These are phyloP conservation scores for Tilletiopsis washingtonensis DNA, from an alignment of 1,284 basidiomycete species.

Conservation along the genomic window DNA sequence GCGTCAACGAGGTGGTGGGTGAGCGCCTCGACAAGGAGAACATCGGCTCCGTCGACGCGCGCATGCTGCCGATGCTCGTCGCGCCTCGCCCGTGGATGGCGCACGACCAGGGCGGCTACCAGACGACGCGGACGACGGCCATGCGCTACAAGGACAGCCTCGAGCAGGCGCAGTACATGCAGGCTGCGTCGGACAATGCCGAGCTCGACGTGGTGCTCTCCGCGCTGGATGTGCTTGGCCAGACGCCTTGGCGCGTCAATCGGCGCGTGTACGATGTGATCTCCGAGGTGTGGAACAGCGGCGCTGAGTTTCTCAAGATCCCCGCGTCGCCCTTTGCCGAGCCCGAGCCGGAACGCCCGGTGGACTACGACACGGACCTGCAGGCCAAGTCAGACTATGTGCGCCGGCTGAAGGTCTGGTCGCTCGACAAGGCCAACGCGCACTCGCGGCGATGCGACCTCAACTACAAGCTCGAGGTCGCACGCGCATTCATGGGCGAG, in stretches of 20 bases:
- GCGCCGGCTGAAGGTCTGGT: slow-evolving; percentile 57
- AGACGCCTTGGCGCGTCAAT: slow-evolving; percentile 88
- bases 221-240: slow-evolving; percentile 80
- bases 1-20: slow-evolving; percentile 72
- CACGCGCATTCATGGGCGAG: slow-evolving; percentile 77
- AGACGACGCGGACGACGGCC: slow-evolving; percentile 48
- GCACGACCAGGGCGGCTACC: slow-evolving; percentile 74
- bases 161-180: slow-evolving; percentile 77
- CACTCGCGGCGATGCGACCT: slow-evolving; percentile 87
- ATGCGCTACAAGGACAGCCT: slow-evolving; percentile 90
- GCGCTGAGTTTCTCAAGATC: slow-evolving; percentile 50
- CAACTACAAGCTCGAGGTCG: slow-evolving; percentile 97
- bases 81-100: slow-evolving; percentile 79
- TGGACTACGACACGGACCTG: slow-evolving; percentile 61
- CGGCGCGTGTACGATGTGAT: slow-evolving; percentile 65
- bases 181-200: slow-evolving; percentile 65
- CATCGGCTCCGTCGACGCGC: slow-evolving; percentile 73
- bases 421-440: slow-evolving; percentile 23
- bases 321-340: slow-evolving; percentile 27
- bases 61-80: slow-evolving; percentile 91
- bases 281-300: slow-evolving; percentile 69
- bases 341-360: slow-evolving; percentile 57
- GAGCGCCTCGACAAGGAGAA: slow-evolving; percentile 71
- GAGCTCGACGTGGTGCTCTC: slow-evolving; percentile 79
- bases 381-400: slow-evolving; percentile 60